Evolutionary conservation across 768 basidiomycete species (phyloP).

Genomic region (Xanthoconium stramineum): DNA sequence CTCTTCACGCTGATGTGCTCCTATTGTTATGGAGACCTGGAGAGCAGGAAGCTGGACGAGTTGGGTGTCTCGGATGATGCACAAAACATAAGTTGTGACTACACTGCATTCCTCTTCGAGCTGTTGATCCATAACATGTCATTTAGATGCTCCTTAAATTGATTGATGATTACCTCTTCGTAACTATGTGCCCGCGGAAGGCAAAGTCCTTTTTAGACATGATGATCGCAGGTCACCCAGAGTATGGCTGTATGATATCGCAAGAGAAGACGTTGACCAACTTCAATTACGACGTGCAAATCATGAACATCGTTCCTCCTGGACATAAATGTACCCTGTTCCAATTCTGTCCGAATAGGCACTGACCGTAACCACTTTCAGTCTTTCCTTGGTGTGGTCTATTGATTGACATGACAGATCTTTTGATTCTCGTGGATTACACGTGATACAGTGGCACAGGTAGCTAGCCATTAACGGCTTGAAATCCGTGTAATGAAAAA

Average conservation of each 20-base stretch:
- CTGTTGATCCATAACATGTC: not conserved
- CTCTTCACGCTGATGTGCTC: slow-evolving; percentile 91
- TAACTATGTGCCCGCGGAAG: slow-evolving; percentile 61
- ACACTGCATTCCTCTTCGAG: not conserved
- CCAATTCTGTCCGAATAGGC: not conserved
- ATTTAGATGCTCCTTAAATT: slow-evolving; percentile 73
- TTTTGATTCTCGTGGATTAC: slow-evolving; percentile 82
- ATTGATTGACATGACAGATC: slow-evolving; percentile 66
- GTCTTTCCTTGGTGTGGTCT: slow-evolving; percentile 96
- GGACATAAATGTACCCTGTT: slow-evolving; percentile 38
- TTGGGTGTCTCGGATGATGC: slow-evolving; percentile 52
- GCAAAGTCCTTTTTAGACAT: slow-evolving; percentile 68
- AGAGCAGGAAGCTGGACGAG: slow-evolving; percentile 44
- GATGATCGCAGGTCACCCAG: slow-evolving; percentile 86
- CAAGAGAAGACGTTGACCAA: slow-evolving; percentile 87
- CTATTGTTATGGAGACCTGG: slow-evolving; percentile 93
- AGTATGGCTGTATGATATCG: slow-evolving; percentile 92
- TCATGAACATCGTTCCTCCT: slow-evolving; percentile 52
- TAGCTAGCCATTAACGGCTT: slow-evolving; percentile 30
- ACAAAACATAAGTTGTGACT: slow-evolving; percentile 51
- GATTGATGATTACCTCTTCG: slow-evolving; percentile 90
- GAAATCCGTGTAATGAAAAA: not conserved
- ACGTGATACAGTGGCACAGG: slow-evolving; percentile 60
- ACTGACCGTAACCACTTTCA: slow-evolving; percentile 25
- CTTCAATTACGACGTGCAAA: slow-evolving; percentile 61